Base-by-base conservation (phyloP, 2,329 filamentous ascomycete genomes). In the Aspergillus pseudoviridinutans region DNA sequence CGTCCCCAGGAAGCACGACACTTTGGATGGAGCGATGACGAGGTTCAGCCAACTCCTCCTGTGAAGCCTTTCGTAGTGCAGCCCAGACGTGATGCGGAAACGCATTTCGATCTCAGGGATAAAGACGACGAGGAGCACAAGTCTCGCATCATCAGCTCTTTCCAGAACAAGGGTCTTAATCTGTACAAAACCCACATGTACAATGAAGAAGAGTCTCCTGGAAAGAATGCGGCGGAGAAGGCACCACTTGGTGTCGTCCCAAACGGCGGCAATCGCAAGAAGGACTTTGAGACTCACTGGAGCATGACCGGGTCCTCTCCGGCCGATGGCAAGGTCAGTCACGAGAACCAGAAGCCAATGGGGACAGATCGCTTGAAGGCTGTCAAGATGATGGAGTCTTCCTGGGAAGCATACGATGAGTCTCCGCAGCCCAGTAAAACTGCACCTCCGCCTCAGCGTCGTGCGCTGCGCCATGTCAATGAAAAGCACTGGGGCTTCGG, bases 61-160 rank as follows among this genome's bases (percentile, higher is more conserved):
- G 85, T 70, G 78, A 86, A 60, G 7, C 81, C 84, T 14, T 79
- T 83, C 35, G 80, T 84, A 41, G 78, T 82, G 66, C 89, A 89
- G 71, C 82, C 89, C 41, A 90, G 93, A 58, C 90, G 87, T 46
- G 90, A 95, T 66, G 87, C 89, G 20, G 87, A 92, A 69, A 78
- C 86, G 1, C 91, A 97, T 74, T 97, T 96, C 69, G 87, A 94
- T 60, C 84, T 97, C 67, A 80, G 84, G 54, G 92, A 97, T 70
- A 87, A 92, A 57, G 86, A 92, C 56, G 86, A 84, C 51, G 83
- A 80, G 17, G 80, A 78, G 7, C 79, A 82, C 55, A 67, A 72
- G 49, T 59, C 66, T 27, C 69, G 73, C 25, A 68, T 71, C 41
- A 78, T 78, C 63, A 75, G 77, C 42, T 74, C 80, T n/a, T 80